Percentiles rank a stretch among this genome's conserved stretches.
phyloP scores from a whole-genome alignment of 805 yeast species.

The Candida golubevii region DNA sequence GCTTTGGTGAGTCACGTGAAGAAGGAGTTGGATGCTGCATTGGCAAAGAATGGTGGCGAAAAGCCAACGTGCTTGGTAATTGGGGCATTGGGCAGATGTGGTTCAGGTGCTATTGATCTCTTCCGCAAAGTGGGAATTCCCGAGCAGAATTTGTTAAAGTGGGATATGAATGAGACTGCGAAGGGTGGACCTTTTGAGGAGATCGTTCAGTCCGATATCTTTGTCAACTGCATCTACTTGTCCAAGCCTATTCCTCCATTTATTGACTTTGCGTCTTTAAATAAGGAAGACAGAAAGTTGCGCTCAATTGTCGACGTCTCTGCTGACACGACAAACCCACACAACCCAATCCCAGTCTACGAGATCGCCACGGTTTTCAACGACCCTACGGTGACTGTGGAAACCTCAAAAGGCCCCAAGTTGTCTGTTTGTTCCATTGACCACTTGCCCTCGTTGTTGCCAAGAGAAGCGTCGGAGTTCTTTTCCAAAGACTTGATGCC shows the following conservation, averaged over 20 bases:
- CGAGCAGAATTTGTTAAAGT: conserved; percentile 72
- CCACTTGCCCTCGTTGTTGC: conserved; percentile 91
- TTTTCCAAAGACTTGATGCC: conserved; percentile 88
- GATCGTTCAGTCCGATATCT: conserved; percentile 82
- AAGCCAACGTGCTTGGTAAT: conserved; percentile 81
- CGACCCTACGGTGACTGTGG: conserved; percentile 85
- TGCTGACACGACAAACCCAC: conserved; percentile 98
- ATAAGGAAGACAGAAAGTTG: conserved; percentile 64
- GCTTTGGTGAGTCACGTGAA: conserved; percentile 71
- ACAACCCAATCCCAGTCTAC: conserved; percentile 96
- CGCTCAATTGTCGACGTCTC: conserved; percentile 95
- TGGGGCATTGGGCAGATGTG: conserved; percentile 99
- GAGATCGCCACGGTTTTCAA: conserved; percentile 83
- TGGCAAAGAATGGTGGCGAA: conserved; percentile 53
- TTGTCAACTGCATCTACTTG: conserved; percentile 93
- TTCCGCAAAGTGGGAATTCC: conserved; percentile 84
- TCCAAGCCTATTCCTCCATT: conserved; percentile 94
- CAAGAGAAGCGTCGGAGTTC: conserved; percentile 95
- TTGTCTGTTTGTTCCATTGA: conserved; percentile 92
- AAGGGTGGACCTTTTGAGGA: conserved; percentile 96
- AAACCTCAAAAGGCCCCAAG: conserved; percentile 75
- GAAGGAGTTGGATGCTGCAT: conserved; percentile 52
- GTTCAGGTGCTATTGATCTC: conserved; percentile 91
- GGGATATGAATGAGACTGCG: conserved; percentile 98
- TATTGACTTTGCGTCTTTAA: conserved; percentile 64